These are phyloP conservation scores for Cyclocybe cylindracea DNA, from an alignment of 768 basidiomycete genomes.

Conservation along the genomic window DNA sequence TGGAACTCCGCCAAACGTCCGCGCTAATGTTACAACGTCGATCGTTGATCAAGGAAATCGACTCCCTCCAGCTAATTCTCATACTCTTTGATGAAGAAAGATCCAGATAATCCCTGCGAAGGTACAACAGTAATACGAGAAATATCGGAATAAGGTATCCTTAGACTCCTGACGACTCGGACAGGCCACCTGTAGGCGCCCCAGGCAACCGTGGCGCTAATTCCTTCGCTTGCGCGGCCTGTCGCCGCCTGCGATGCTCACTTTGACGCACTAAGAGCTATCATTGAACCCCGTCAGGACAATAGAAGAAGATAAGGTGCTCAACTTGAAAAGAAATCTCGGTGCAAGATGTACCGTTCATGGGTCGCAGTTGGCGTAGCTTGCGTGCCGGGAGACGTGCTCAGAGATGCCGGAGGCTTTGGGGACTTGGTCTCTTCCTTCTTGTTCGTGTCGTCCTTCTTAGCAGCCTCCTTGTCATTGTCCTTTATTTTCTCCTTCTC, in stretches of 20 bases:
- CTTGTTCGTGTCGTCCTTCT: constrained; percentile 24
- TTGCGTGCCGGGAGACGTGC: constrained; percentile 15
- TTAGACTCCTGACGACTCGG: constrained; percentile 9
- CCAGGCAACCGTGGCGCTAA: constrained; percentile 73
- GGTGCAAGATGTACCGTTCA: constrained; percentile 78
- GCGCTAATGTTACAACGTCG: neutral
- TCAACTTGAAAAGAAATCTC: constrained; percentile 70
- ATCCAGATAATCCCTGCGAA: neutral
- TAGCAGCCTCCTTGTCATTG: constrained; percentile 31
- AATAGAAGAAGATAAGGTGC: constrained; percentile 11
- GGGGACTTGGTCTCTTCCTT: constrained; percentile 29
- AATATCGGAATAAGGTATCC: neutral
- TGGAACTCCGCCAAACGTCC: constrained; percentile 26
- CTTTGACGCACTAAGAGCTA: constrained; percentile 60
- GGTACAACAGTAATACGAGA: no score
- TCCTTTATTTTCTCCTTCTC: constrained; percentile 45
- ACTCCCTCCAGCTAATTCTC: neutral
- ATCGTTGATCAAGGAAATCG: neutral
- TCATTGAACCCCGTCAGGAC: neutral
- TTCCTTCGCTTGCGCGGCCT: constrained; percentile 65
- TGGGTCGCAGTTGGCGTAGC: constrained; percentile 51
- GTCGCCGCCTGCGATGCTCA: constrained; percentile 72
- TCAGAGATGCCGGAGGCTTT: constrained; percentile 27
- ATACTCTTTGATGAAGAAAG: neutral
- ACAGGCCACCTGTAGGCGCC: constrained; percentile 43